Evolutionary conservation across 495 filamentous ascomycete genomes (phyloP).

Genomic region (Xylaria acuta): DNA sequence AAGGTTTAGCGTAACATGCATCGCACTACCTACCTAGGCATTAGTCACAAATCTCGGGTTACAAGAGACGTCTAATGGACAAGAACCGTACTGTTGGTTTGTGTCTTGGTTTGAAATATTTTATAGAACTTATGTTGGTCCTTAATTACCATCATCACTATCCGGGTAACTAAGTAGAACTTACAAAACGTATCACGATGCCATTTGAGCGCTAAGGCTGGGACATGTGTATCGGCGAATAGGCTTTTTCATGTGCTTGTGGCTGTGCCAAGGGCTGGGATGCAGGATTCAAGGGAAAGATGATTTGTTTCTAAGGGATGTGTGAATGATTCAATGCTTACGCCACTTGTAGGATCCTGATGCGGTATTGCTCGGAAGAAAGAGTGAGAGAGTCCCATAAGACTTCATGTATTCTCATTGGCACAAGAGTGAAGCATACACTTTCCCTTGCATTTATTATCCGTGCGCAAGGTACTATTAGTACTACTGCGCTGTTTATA

Average conservation of each 20-base stretch:
- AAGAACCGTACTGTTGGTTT: too few species aligned
- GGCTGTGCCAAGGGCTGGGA: constrained; percentile 5
- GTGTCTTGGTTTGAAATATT: too few species aligned
- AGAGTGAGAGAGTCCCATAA: neutral
- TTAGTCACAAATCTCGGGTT: too few species aligned
- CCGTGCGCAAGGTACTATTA: too few species aligned
- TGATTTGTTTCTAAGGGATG: neutral
- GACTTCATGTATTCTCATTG: neutral
- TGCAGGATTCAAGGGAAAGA: neutral
- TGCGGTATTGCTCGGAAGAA: neutral
- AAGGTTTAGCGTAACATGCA: too few species aligned
- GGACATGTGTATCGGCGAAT: neutral
- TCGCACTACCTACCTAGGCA: neutral
- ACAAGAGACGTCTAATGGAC: too few species aligned
- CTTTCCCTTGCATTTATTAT: too few species aligned
- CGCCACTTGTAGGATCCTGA: neutral
- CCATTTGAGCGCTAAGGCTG: neutral
- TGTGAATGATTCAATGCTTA: neutral
- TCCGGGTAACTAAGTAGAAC: too few species aligned
- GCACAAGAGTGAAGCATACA: neutral
- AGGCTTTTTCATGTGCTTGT: neutral
- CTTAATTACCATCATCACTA: neutral
- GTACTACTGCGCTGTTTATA: too few species aligned
- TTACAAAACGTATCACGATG: too few species aligned
- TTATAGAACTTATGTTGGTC: too few species aligned